Conservation (phyloP, 345 rosid species). For the Arabidopsis suecica region DNA sequence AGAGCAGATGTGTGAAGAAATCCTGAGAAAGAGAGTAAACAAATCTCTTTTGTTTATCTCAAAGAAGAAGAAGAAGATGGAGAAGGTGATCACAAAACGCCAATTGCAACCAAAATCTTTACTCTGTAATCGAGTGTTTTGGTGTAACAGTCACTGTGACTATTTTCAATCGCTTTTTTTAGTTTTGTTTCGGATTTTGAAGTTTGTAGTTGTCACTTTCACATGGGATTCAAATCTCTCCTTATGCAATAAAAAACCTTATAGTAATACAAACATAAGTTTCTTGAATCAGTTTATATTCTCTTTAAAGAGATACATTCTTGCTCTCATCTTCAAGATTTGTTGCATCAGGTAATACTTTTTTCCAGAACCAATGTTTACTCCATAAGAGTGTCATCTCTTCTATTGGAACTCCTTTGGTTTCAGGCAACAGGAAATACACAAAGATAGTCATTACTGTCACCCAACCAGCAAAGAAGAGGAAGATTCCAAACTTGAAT, state of each 20-base stretch:
- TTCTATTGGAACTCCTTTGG: conserved; percentile 93
- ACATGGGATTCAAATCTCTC: conserved; percentile 9
- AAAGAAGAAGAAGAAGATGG: conserved; percentile 15
- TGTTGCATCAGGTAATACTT: conserved; percentile 50
- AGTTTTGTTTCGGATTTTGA: background rate
- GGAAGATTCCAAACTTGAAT: conserved; percentile 83
- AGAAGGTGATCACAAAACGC: background rate
- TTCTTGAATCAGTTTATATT: background rate
- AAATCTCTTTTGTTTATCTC: conserved; percentile 11
- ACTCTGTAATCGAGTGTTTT: conserved; percentile 4
- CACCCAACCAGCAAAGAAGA: conserved; percentile 86
- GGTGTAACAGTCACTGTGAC: conserved; percentile 20
- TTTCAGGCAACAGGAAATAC: conserved; percentile 73
- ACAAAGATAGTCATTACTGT: conserved; percentile 85
- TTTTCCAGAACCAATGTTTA: conserved; percentile 96
- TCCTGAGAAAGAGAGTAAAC: conserved; percentile 1
- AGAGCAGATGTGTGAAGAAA: conserved; percentile 1
- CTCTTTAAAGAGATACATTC: conserved; percentile 23
- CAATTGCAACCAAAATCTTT: conserved; percentile 2
- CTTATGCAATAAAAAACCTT: conserved; percentile 10
- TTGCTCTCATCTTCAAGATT: conserved; percentile 41
- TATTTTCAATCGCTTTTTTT: background rate
- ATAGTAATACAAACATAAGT: background rate
- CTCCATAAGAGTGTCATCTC: conserved; percentile 88
- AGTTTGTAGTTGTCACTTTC: conserved; percentile 3